These are phyloP conservation scores for Wickerhamomyces ciferrii DNA, from an alignment of 805 yeast genomes.

Conservation along the genomic window DNA sequence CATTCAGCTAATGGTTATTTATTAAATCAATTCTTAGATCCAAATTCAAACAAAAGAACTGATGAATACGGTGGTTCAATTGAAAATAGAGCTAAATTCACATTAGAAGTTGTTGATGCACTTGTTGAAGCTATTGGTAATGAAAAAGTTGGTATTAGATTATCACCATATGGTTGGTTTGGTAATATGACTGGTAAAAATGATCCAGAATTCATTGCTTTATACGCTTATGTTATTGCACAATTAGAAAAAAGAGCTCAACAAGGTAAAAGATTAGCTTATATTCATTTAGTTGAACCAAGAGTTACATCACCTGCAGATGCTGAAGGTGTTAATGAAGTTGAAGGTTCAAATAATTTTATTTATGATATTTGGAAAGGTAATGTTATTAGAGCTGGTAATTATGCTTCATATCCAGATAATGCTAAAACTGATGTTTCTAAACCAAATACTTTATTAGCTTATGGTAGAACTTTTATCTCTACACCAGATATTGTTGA, in stretches of 20 bases:
- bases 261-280: slow-evolving; percentile 28
- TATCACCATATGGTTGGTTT: slow-evolving; percentile 40
- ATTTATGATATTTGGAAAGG: slow-evolving; percentile 40
- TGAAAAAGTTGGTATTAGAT: slow-evolving; percentile 39
- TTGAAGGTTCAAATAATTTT: slow-evolving; percentile 31
- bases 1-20: slow-evolving; percentile 36
- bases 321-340: slow-evolving; percentile 22
- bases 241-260: slow-evolving; percentile 34
- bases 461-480: slow-evolving; percentile 29
- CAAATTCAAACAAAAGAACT: slow-evolving; percentile 25
- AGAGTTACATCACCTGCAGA: slow-evolving; percentile 19
- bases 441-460: slow-evolving; percentile 33
- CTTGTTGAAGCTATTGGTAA: slow-evolving; percentile 48
- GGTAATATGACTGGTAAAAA: slow-evolving; percentile 35
- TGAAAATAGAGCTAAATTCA: slow-evolving; percentile 34
- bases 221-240: slow-evolving; percentile 31
- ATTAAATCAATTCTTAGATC: slow-evolving; percentile 32
- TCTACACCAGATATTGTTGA: slow-evolving; percentile 34
- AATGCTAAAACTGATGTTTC: slow-evolving; percentile 37
- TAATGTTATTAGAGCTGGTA: slow-evolving; percentile 24
- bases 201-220: slow-evolving; percentile 29
- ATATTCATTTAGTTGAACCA: slow-evolving; percentile 33
- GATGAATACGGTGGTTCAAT: slow-evolving; percentile 37
- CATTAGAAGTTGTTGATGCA: slow-evolving; percentile 45
- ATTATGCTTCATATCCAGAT: slow-evolving; percentile 11